Evolutionary conservation across 1,139 yeast species (phyloP), one percentile per base, ranked within the genome.

Genomic region (Zygosaccharomyces pseudobailii): DNA sequence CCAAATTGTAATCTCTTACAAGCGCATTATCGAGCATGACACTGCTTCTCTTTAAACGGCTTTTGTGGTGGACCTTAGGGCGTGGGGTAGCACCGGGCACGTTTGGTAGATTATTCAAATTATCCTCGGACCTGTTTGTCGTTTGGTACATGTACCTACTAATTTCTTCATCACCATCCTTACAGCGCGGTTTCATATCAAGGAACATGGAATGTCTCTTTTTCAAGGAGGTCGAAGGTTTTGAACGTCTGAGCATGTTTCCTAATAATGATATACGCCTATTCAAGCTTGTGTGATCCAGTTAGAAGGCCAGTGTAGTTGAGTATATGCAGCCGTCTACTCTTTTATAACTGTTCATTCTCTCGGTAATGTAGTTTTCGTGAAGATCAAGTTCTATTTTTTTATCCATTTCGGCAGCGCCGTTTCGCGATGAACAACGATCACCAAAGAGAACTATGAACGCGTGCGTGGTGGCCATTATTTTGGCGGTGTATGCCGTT

Each of bases 1-100:
- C 63, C 17, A 57, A 39, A 42, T 56, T 57, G 47, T 60, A 60
- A 34, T 61, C 65, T 27, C 58, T 51, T 3, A 60, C 55, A 39
- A 60, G 44, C 13, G 51, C 54, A 28, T 57, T 58, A 47, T 61
- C 65, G 28, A 61, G 45, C 23, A 56, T 34, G 19, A 58, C 51
- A 13, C 61, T 59, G 42, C 61, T 55, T 47, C 64, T 54, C 46
- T 59, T 58, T 25, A 57, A 45, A 30, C 28, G 36, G 20, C 36
- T 17, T 28, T 38, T 23, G 37, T 34, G 36, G 30, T 27, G 20
- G 33, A 23, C 40, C 19, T 37, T 37, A n/a, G 42, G 38, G 2
- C 40, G 32, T 21, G 36, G 23, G 9, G 46, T 27, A 21, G 37
- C 41, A 23, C 39, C 46, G 4, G 40, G 44, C 22, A 41, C 22